A percentile compares a stretch with the other conserved stretches of the same genome.
Conservation (phyloP, 306 rosid species). For the Parietaria judaica region DNA sequence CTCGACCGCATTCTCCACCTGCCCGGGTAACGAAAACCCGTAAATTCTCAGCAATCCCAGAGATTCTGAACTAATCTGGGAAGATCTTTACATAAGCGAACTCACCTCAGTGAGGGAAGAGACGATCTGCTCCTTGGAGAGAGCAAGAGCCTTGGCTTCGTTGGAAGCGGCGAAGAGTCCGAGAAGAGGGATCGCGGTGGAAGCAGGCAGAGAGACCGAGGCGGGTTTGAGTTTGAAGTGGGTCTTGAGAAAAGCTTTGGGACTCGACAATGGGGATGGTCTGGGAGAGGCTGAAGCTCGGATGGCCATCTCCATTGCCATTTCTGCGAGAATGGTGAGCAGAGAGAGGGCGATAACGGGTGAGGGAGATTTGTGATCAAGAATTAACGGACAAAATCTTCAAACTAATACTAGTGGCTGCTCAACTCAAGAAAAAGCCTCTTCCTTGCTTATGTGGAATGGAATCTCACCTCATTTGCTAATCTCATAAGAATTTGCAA, state of each 20-base stretch:
- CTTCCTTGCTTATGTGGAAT: background rate
- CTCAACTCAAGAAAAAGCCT: slow-evolving; percentile 2
- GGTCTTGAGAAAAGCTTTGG: slow-evolving; percentile 25
- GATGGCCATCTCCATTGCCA: slow-evolving; percentile 55
- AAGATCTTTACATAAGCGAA: background rate
- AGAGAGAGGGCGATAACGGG: slow-evolving; percentile 1
- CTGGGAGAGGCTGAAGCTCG: slow-evolving; percentile 52
- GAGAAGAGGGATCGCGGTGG: slow-evolving; percentile 61
- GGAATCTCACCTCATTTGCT: too few species aligned
- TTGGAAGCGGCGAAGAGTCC: slow-evolving; percentile 51
- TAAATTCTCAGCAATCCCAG: too few species aligned
- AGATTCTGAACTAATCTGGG: too few species aligned
- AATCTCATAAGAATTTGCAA: too few species aligned
- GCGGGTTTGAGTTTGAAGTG: slow-evolving; percentile 25
- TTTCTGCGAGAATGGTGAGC: slow-evolving; percentile 4
- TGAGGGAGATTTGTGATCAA: slow-evolving; percentile 26
- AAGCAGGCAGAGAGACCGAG: slow-evolving; percentile 49
- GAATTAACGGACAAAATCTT: slow-evolving; percentile 33
- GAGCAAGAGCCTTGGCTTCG: slow-evolving; percentile 60
- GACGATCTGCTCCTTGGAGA: slow-evolving; percentile 70
- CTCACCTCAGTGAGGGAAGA: slow-evolving; percentile 68
- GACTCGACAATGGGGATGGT: slow-evolving; percentile 16
- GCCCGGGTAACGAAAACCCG: background rate
- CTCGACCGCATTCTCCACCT: slow-evolving; percentile 80
- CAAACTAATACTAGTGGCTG: background rate